Conservation (phyloP, 306 rosid species). For the Cotoneaster glaucophyllus region DNA sequence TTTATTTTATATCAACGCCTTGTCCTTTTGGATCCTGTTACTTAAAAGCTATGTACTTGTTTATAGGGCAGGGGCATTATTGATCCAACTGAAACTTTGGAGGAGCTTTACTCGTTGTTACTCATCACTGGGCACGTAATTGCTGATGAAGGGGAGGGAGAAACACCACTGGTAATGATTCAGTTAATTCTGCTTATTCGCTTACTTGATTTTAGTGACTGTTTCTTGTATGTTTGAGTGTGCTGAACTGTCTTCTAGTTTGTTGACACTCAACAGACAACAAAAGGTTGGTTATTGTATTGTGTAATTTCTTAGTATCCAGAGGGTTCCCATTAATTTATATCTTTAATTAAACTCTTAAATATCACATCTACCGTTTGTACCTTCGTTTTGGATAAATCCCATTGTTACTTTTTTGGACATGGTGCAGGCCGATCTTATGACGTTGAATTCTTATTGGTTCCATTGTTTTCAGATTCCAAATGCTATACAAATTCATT, state of each 20-base stretch:
- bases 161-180: conserved; percentile 69
- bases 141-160: conserved; percentile 98
- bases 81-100: conserved; percentile 79
- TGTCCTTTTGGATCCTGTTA: not conserved
- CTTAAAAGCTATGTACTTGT: conserved; percentile 24
- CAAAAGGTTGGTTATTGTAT: not conserved
- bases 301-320: not conserved
- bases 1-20: not conserved
- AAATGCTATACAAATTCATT: conserved; percentile 57
- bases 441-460: not conserved
- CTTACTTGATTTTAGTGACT: not conserved
- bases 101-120: conserved; percentile 86
- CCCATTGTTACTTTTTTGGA: not conserved
- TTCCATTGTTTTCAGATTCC: conserved; percentile 59
- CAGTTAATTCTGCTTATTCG: not conserved
- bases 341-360: not conserved
- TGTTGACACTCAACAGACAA: not conserved
- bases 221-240: not conserved
- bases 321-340: not conserved
- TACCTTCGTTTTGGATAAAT: too few species aligned
- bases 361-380: too few species aligned
- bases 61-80: conserved; percentile 75
- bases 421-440: not conserved
- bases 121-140: conserved; percentile 80
- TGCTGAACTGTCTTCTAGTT: not conserved